Evolutionary conservation across 192 early-diverging fungal genomes (phyloP).

Genomic region (Coemansia reversa): DNA sequence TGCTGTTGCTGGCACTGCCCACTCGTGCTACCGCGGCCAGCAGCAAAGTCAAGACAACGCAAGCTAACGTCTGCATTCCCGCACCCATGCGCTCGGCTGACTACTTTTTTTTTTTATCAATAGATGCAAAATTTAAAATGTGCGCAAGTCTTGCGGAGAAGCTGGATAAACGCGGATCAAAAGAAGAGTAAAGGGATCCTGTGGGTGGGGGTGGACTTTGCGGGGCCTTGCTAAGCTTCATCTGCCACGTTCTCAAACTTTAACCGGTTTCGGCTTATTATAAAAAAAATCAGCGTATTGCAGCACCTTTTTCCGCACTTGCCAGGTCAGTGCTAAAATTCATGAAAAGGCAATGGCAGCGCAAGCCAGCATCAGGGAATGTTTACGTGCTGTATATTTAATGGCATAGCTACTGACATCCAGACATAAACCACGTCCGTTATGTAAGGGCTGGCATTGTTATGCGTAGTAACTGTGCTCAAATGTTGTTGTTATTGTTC

Average conservation of each 20-base stretch:
- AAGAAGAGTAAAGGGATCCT: neutral
- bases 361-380: too few species aligned
- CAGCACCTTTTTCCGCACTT: neutral
- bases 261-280: neutral
- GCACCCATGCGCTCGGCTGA: neutral
- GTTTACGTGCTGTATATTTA: neutral
- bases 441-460: neutral
- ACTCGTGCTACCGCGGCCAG: conserved; percentile 28
- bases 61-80: conserved; percentile 23
- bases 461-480: neutral
- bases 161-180: neutral
- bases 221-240: neutral
- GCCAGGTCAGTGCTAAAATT: neutral
- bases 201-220: neutral
- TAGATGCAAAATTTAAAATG: neutral
- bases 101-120: neutral
- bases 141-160: neutral
- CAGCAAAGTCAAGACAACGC: conserved; percentile 21
- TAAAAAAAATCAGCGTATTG: neutral
- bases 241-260: neutral
- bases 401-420: neutral
- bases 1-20: conserved; percentile 3
- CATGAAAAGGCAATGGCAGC: neutral
- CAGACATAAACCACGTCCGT: neutral
- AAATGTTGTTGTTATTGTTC: neutral